Evolutionary conservation across 768 basidiomycete species (phyloP).

Genomic region (Rhodocollybia butyracea): DNA sequence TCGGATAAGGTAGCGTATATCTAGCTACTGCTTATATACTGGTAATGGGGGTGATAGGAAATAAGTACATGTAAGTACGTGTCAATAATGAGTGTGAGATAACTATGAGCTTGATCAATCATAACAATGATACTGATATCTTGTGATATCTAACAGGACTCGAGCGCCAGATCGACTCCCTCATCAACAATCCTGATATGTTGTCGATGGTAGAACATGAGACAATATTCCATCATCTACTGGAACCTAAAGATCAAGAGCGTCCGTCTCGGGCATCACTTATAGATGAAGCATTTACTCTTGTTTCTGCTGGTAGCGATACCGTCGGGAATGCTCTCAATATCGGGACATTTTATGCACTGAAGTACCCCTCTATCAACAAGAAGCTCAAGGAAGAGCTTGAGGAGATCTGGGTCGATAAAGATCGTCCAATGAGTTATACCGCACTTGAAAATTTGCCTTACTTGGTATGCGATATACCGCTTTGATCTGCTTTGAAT

Average conservation of each 20-base stretch:
- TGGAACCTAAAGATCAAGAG: slow-evolving; percentile 8
- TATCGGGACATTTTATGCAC: slow-evolving; percentile 34
- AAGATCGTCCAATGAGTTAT: slow-evolving; percentile 21
- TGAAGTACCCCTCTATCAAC: slow-evolving; percentile 26
- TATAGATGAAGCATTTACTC: slow-evolving; percentile 32
- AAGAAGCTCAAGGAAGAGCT: slow-evolving; percentile 31
- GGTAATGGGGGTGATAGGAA: no score
- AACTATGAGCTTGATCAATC: no score
- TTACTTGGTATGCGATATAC: slow-evolving; percentile 33
- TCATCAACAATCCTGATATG: slow-evolving; percentile 11
- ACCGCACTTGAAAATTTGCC: slow-evolving; percentile 35
- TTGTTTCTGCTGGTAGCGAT: slow-evolving; percentile 37
- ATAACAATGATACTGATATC: no score
- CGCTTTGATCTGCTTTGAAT: neutral
- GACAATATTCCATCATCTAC: slow-evolving; percentile 21
- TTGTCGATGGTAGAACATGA: slow-evolving; percentile 13
- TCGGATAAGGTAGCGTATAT: no score
- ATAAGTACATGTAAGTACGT: no score
- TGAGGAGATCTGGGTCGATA: slow-evolving; percentile 28
- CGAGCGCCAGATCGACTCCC: slow-evolving; percentile 13
- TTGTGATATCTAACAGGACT: no score
- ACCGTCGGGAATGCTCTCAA: slow-evolving; percentile 36
- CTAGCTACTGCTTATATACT: no score
- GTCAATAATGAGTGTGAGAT: no score
- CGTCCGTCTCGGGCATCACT: slow-evolving; percentile 13